Percentiles rank a stretch among this genome's conserved stretches.
Conservation (phyloP, 805 yeast species). For the Lipomyces kockii region DNA sequence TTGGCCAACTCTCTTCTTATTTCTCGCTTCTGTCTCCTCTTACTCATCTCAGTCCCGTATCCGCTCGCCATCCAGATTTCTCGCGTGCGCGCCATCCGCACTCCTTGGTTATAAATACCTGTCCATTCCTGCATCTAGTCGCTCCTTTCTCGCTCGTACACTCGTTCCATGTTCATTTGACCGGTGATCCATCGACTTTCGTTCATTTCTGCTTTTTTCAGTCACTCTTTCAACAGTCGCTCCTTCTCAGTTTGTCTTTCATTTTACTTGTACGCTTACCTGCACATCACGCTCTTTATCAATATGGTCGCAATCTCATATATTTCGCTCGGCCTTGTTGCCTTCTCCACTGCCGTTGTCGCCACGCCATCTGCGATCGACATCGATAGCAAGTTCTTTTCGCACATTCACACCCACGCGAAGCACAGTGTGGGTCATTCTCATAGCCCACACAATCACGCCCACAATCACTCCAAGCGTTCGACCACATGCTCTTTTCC, state of each 20-base stretch:
- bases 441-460: conserved; percentile 3
- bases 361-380: conserved; percentile 21
- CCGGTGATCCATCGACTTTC: conserved; percentile 1
- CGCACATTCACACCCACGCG: conserved; percentile 9
- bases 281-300: background rate
- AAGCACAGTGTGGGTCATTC: background rate
- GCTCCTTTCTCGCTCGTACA: conserved; percentile 10
- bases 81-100: background rate
- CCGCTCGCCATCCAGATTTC: background rate
- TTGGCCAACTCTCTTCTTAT: background rate
- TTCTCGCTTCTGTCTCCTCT: background rate
- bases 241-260: background rate
- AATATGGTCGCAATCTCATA: conserved; percentile 14
- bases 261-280: background rate
- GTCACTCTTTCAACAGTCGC: background rate
- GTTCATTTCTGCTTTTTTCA: background rate
- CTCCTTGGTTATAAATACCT: background rate
- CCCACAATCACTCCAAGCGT: conserved; percentile 24
- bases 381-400: conserved; percentile 21
- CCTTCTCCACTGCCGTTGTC: conserved; percentile 34
- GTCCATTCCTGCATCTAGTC: conserved; percentile 1
- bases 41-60: background rate
- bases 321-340: conserved; percentile 23
- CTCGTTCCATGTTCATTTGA: conserved; percentile 1
- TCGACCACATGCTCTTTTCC: conserved; percentile 65